phyloP scores from a whole-genome alignment of 2,329 filamentous ascomycete species.

The Metarhizium guizhouense region DNA sequence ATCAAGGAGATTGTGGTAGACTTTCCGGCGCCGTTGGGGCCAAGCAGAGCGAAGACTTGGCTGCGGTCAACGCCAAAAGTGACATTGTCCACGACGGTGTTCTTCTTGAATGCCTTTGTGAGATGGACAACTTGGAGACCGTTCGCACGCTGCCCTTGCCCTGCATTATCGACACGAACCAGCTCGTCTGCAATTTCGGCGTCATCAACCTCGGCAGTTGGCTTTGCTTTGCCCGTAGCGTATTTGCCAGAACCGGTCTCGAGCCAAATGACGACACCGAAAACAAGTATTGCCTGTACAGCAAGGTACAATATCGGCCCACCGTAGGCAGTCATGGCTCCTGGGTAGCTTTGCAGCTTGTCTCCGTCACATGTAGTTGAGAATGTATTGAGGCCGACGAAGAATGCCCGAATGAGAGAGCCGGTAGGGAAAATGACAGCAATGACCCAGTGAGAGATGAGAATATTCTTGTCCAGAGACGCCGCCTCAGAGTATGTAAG shows the following conservation, averaged over 20 bases:
- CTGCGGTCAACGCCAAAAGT: slow-evolving; percentile 75
- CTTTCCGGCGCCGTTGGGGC: slow-evolving; percentile 87
- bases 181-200: slow-evolving; percentile 61
- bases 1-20: slow-evolving; percentile 84
- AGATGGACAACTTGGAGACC: slow-evolving; percentile 75
- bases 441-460: slow-evolving; percentile 65
- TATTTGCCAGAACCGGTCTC: slow-evolving; percentile 64
- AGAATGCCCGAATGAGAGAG: slow-evolving; percentile 64
- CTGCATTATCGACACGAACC: slow-evolving; percentile 41
- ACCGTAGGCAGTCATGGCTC: slow-evolving; percentile 65
- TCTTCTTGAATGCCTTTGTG: slow-evolving; percentile 68
- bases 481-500: slow-evolving; percentile 64
- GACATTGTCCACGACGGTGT: slow-evolving; percentile 75
- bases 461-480: slow-evolving; percentile 55
- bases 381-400: slow-evolving; percentile 76
- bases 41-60: slow-evolving; percentile 81
- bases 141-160: slow-evolving; percentile 31
- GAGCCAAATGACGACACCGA: slow-evolving; percentile 66
- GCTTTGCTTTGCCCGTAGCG: slow-evolving; percentile 27
- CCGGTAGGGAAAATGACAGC: slow-evolving; percentile 71
- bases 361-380: slow-evolving; percentile 64
- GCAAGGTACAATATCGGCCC: slow-evolving; percentile 79
- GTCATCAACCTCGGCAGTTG: slow-evolving; percentile 34
- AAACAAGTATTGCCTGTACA: slow-evolving; percentile 62
- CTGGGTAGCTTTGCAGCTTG: slow-evolving; percentile 56